Evolutionary conservation across 495 filamentous ascomycete species (phyloP), one percentile per base, ranked within the genome.

Genomic region (Annulohypoxylon moriforme): DNA sequence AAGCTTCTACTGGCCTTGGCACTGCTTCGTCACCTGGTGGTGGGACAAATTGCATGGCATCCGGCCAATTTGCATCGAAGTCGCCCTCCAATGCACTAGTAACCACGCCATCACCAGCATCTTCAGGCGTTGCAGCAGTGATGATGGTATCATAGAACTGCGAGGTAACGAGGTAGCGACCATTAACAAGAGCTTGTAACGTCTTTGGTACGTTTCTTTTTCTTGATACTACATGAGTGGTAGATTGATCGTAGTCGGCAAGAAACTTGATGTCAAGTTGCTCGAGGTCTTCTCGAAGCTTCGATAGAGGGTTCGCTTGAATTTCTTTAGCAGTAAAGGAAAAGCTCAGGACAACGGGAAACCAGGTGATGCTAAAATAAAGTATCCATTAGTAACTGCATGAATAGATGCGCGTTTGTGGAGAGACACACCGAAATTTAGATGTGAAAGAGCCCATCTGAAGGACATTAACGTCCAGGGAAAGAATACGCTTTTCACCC

Each of bases 121-220:
- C 83, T 25, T 85, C 81, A 1, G 87, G 82, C 2, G 88, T 83
- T n/a, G 91, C 92, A 57, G 91, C 92, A 47, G 91, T 83, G 4
- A 94, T 81, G 8, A 93, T 88, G 62, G 93, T 88, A 40, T 68
- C 60, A 44, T 94, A 82, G 68, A 90, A 99, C 4, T 85, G 85
- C 49, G 93, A 87, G 8, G 90, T 88, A 11, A 98, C 94, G 52
- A 98, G 91, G 69, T 89, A 89, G 82, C 86, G 91, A 11, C 86
- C 94, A 69, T 94, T 91, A 55, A 97, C 89, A 22, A 99, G 83
- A n/a, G 93, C 95, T 75, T 97, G 94, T 4, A 98, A 80, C 0
- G 90, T 91, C 67, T 92, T 93, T 2, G 94, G 87, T 0, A 92
- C 94, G 79, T 99, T 99, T 42, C 96, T 87, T 79, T 97, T 98